Conservation (phyloP, 148 eudicot genomes). For the Fagopyrum tataricum region DNA sequence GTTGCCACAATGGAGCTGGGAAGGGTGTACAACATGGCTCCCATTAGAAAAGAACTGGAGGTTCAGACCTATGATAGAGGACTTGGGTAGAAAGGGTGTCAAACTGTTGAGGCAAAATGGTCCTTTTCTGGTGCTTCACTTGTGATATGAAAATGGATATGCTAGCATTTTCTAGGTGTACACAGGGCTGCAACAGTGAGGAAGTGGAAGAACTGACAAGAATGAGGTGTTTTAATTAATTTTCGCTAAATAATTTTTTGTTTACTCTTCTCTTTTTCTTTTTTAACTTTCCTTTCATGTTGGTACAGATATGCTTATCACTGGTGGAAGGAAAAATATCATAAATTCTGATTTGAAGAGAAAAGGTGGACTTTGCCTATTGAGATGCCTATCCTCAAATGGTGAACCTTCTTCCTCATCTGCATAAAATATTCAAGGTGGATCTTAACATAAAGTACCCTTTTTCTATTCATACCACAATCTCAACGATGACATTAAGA, state of each 20-base stretch:
- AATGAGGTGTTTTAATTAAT: slow-evolving; percentile 40
- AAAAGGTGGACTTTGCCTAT: slow-evolving; percentile 64
- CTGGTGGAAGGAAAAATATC: slow-evolving; percentile 79
- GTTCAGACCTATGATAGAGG: slow-evolving; percentile 64
- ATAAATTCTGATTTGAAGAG: slow-evolving; percentile 60
- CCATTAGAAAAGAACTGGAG: slow-evolving; percentile 67
- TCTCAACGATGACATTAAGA: no score
- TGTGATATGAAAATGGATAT: slow-evolving; percentile 79
- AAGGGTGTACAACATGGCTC: slow-evolving; percentile 42
- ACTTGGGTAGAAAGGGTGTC: slow-evolving; percentile 52
- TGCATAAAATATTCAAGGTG: no score
- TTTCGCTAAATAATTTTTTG: no score
- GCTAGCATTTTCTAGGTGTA: slow-evolving; percentile 79
- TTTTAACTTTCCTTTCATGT: no score
- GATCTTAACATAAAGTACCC: no score
- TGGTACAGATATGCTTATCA: slow-evolving; percentile 57
- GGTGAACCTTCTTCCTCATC: no score
- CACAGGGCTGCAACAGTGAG: slow-evolving; percentile 49
- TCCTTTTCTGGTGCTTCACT: slow-evolving; percentile 62
- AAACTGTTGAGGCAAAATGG: slow-evolving; percentile 48
- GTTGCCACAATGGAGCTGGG: slow-evolving; percentile 55
- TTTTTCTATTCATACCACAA: no score
- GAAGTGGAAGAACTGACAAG: slow-evolving; percentile 61
- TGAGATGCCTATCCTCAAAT: no score
- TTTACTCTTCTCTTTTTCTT: no score